phyloP scores from a whole-genome alignment of 495 filamentous ascomycete genomes.

The Pyrenopolyporus hunteri region DNA sequence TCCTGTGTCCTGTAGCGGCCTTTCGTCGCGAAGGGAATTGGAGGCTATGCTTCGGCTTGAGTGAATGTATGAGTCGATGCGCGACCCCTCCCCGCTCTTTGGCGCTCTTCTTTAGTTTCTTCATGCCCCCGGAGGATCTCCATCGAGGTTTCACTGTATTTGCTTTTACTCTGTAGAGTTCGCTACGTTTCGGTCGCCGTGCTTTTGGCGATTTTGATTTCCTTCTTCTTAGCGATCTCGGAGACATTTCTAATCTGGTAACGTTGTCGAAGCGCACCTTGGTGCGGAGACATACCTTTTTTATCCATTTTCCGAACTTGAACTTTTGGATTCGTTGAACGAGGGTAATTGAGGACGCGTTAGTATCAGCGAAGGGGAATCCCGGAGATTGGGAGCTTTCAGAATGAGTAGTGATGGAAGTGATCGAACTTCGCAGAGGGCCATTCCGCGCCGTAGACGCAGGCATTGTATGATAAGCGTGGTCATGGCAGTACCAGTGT shows the following conservation, averaged over 20 bases:
- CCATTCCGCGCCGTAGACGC: constrained; percentile 2
- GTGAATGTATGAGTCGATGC: constrained; percentile 21
- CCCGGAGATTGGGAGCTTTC: not conserved
- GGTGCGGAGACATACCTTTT: constrained; percentile 31
- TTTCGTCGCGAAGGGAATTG: constrained; percentile 25
- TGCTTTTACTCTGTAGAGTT: constrained; percentile 13
- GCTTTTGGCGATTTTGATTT: constrained; percentile 13
- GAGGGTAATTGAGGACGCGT: constrained; percentile 24
- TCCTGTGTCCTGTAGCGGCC: constrained; percentile 6
- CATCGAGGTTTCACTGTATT: too few species aligned
- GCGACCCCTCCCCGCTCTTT: not conserved
- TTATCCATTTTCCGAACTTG: constrained; percentile 36
- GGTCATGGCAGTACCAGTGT: constrained; percentile 1
- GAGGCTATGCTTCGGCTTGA: constrained; percentile 25
- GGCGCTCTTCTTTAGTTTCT: not conserved
- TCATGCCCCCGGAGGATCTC: not conserved
- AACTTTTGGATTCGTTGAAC: constrained; percentile 32
- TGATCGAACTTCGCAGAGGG: not conserved
- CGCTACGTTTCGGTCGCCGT: constrained; percentile 2
- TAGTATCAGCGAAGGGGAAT: constrained; percentile 1
- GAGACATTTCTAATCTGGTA: constrained; percentile 10
- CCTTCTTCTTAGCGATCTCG: not conserved
- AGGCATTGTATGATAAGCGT: constrained; percentile 25
- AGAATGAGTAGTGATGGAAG: not conserved
- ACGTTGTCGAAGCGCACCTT: constrained; percentile 34